These are phyloP conservation scores for Lodderomyces elongisporus DNA, from an alignment of 1,139 yeast species.

Conservation along the genomic window DNA sequence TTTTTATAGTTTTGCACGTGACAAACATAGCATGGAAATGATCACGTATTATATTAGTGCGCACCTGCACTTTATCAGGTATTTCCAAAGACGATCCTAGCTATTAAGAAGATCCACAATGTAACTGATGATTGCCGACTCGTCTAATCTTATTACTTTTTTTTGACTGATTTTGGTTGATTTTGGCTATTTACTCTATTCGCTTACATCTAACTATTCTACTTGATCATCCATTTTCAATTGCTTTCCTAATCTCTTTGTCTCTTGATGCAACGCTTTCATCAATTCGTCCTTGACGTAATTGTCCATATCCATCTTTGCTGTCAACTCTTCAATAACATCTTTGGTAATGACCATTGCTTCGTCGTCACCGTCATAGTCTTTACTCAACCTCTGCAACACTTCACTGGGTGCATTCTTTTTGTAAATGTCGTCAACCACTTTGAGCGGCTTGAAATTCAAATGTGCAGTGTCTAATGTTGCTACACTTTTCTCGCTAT, in stretches of 20 bases:
- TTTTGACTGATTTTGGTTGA: background rate
- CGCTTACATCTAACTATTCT: background rate
- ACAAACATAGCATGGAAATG: too few species aligned
- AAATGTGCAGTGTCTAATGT: constrained; percentile 21
- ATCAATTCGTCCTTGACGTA: constrained; percentile 36
- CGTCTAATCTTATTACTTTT: too few species aligned
- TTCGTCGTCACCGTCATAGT: constrained; percentile 25
- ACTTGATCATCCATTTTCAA: constrained; percentile 18
- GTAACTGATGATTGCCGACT: too few species aligned
- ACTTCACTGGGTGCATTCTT: background rate
- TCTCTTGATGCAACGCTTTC: constrained; percentile 48
- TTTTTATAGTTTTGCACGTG: too few species aligned
- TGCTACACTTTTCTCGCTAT: constrained; percentile 1
- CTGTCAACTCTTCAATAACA: constrained; percentile 28
- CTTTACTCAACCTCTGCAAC: constrained; percentile 9
- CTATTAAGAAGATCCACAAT: too few species aligned
- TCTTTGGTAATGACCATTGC: constrained; percentile 26
- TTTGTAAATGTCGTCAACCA: constrained; percentile 18
- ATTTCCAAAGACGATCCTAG: too few species aligned
- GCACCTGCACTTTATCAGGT: too few species aligned
- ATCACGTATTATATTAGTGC: too few species aligned
- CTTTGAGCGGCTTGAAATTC: constrained; percentile 17
- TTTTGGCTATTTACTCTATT: background rate
- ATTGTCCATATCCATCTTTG: constrained; percentile 28
- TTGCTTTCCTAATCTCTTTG: constrained; percentile 19